Conservation (phyloP, 1,139 yeast species). For the Protomyces pachydermus region DNA sequence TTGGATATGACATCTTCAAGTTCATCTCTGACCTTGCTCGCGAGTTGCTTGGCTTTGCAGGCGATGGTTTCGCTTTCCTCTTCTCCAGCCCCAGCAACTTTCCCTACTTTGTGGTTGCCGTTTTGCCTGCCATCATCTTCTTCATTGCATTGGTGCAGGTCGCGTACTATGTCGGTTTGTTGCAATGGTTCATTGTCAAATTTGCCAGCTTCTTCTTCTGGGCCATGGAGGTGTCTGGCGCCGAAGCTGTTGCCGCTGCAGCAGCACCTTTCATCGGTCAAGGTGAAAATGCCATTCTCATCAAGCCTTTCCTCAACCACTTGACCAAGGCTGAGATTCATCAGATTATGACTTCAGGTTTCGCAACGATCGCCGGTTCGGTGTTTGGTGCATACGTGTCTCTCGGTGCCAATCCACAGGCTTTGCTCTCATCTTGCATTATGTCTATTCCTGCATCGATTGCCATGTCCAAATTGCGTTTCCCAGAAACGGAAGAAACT, state of each 20-base stretch:
- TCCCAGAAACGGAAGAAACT: constrained; percentile 58
- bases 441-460: constrained; percentile 68
- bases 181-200: constrained; percentile 60
- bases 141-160: constrained; percentile 62
- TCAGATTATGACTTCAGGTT: constrained; percentile 62
- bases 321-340: constrained; percentile 61
- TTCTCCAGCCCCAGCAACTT: constrained; percentile 46
- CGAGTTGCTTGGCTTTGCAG: constrained; percentile 57
- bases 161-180: constrained; percentile 56
- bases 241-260: constrained; percentile 64
- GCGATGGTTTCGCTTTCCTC: constrained; percentile 59
- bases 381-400: constrained; percentile 63
- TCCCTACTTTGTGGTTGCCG: constrained; percentile 55
- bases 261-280: constrained; percentile 68
- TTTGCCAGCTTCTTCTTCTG: constrained; percentile 59
- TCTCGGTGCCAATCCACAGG: constrained; percentile 60
- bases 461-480: constrained; percentile 58
- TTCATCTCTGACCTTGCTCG: constrained; percentile 59
- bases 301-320: constrained; percentile 58
- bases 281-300: constrained; percentile 62
- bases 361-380: constrained; percentile 64
- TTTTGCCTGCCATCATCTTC: constrained; percentile 59
- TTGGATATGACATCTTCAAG: constrained; percentile 61
- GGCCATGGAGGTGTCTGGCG: constrained; percentile 59
- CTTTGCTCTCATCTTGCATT: constrained; percentile 61